Conservation (phyloP, 2,329 filamentous ascomycete genomes). For the Paecilomyces formosus region DNA sequence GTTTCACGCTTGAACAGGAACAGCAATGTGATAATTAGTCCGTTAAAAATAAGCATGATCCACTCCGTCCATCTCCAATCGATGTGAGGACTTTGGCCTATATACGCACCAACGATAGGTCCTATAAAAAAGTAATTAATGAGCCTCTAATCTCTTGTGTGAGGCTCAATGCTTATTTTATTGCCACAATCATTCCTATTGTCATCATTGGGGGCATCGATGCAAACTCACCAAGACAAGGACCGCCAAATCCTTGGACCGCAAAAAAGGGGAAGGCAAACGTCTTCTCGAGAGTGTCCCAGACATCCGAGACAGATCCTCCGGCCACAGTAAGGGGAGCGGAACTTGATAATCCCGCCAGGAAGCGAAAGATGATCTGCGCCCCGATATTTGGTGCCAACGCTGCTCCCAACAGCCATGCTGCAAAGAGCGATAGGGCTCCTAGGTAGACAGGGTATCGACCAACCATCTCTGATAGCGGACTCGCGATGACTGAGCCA, state of each 20-base stretch:
- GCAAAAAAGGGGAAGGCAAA: constrained; percentile 45
- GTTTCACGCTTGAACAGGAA: constrained; percentile 2
- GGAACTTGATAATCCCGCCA: constrained; percentile 42
- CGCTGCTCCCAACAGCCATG: constrained; percentile 43
- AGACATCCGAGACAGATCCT: constrained; percentile 41
- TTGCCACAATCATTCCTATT: no score
- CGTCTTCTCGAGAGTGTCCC: constrained; percentile 40
- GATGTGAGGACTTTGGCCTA: constrained; percentile 27
- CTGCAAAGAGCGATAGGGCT: constrained; percentile 41
- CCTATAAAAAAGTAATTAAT: not conserved
- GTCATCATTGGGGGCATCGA: no score
- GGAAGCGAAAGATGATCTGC: constrained; percentile 43
- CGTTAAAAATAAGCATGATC: constrained; percentile 1
- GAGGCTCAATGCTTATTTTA: not conserved
- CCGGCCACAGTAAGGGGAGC: constrained; percentile 41
- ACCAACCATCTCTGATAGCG: constrained; percentile 42
- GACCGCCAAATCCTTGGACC: constrained; percentile 35
- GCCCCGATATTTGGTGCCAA: constrained; percentile 44
- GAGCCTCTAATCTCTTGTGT: not conserved
- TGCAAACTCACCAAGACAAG: constrained; percentile 17
- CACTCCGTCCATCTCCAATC: constrained; percentile 21
- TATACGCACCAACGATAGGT: constrained; percentile 39
- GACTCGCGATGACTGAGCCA: constrained; percentile 43
- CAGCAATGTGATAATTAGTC: not conserved
- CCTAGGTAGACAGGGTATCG: constrained; percentile 44